These are phyloP conservation scores for Ailanthus altissimus DNA, from an alignment of 345 rosid species.

Conservation along the genomic window DNA sequence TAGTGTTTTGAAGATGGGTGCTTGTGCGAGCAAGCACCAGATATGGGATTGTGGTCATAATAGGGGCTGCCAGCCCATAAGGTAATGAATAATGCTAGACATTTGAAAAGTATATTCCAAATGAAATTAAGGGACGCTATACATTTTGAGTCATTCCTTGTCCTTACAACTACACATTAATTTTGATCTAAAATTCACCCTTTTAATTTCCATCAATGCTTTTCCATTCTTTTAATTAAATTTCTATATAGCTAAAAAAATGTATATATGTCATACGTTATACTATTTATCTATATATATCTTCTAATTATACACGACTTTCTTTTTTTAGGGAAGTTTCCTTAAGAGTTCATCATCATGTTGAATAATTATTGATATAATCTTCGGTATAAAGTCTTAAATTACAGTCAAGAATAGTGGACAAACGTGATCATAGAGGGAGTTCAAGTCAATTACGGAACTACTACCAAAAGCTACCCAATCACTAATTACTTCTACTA, in stretches of 20 bases:
- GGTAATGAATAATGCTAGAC: no score
- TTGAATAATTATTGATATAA: constrained; percentile 31
- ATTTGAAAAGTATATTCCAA: no score
- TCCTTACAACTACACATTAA: constrained; percentile 22
- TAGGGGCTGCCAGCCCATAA: constrained; percentile 41
- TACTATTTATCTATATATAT: neutral
- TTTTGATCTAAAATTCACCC: constrained; percentile 37
- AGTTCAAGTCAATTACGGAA: constrained; percentile 36
- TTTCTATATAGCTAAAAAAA: constrained; percentile 2
- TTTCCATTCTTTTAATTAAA: neutral
- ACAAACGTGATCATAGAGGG: constrained; percentile 27
- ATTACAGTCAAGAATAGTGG: constrained; percentile 40
- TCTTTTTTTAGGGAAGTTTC: neutral
- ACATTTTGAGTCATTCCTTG: constrained; percentile 24
- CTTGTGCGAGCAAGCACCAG: constrained; percentile 45
- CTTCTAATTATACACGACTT: neutral
- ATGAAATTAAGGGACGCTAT: constrained; percentile 29
- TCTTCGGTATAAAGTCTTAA: constrained; percentile 34
- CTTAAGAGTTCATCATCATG: constrained; percentile 20
- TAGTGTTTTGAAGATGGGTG: constrained; percentile 50
- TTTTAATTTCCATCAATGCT: constrained; percentile 34
- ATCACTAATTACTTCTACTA: constrained; percentile 25
- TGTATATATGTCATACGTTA: neutral
- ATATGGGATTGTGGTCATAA: constrained; percentile 66
- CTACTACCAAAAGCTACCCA: constrained; percentile 25